Evolutionary conservation across 2,329 filamentous ascomycete species (phyloP), one percentile per base, ranked within the genome.

Genomic region (Teratosphaeria viscida): DNA sequence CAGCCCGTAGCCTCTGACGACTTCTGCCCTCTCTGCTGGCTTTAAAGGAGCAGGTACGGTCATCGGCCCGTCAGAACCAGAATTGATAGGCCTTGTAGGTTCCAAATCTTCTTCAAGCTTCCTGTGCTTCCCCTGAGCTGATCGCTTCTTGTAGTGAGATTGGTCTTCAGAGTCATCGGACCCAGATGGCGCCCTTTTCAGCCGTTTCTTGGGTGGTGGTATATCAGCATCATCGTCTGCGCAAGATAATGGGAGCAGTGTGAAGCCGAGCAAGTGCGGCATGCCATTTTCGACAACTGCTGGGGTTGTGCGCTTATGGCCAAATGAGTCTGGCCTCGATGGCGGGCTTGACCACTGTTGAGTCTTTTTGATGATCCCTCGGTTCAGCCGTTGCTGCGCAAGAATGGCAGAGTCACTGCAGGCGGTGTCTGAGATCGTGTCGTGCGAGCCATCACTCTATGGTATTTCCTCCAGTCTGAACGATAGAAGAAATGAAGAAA

Each of bases 221-320:
- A 64, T n/a, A 5, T 39, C 62, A n/a, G 64, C 61, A 32, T 59
- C 57, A 19, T 64, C 55, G 19, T 71, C 67, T 5, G 59, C 61
- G 35, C 67, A 66, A 32, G 59, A 68, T 35, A 60, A 74, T 54
- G 59, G 72, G 58, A 72, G 57, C 23, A 68, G 62, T 6, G 71
- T 70, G 43, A 49, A n/a, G 4, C 80, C 81, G 16, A 85, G 71
- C 54, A 82, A 83, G 69, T 85, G 82, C n/a, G 82, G 82, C 43
- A 84, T 71, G 55, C 81, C 78, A 61, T 82, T 74, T 58, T 73
- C 62, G 43, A 26, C 19, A 49, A 29, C 76, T 72, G 62, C 70
- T 58, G 53, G 63, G 53, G 52, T 72, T 68, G 58, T 75, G 26
- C 76, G 72, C 64, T 78, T 79, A 11, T 70, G 71, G 26, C 63